Conservation (phyloP, 1,284 basidiomycete genomes). For the Malassezia sp. region DNA sequence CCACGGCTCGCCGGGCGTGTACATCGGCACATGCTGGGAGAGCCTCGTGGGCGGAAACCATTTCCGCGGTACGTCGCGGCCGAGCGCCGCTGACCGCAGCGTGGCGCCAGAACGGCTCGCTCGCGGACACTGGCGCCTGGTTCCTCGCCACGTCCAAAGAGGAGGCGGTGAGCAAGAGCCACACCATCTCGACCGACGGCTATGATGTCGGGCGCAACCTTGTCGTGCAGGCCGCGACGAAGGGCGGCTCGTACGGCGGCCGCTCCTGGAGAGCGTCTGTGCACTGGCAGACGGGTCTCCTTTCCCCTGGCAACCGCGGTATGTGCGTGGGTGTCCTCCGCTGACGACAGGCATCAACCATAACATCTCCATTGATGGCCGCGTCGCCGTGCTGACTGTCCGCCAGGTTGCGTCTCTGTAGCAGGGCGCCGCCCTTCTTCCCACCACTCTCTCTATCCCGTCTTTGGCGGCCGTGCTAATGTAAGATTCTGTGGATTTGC, state of each 20-base stretch:
- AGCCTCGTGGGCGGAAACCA: slow-evolving; percentile 44
- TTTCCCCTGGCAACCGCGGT: slow-evolving; percentile 34
- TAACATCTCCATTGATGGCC: slow-evolving; percentile 40
- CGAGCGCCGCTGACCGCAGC: too few species aligned
- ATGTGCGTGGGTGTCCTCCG: background rate
- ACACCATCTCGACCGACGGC: slow-evolving; percentile 44
- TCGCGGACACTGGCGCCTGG: slow-evolving; percentile 45
- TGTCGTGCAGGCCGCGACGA: slow-evolving; percentile 34
- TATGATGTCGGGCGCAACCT: slow-evolving; percentile 46
- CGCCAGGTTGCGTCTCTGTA: too few species aligned
- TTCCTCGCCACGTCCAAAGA: slow-evolving; percentile 46
- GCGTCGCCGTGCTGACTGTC: slow-evolving; percentile 38
- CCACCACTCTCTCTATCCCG: too few species aligned
- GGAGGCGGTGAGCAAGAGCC: slow-evolving; percentile 36
- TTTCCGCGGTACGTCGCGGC: slow-evolving; percentile 23
- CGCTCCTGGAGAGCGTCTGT: slow-evolving; percentile 38
- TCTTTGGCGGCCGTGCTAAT: too few species aligned
- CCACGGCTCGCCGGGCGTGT: slow-evolving; percentile 39
- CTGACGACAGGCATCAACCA: slow-evolving; percentile 42
- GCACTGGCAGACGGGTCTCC: slow-evolving; percentile 41
- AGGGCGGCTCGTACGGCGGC: slow-evolving; percentile 37
- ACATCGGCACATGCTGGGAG: slow-evolving; percentile 45
- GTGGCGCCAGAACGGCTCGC: slow-evolving; percentile 47
- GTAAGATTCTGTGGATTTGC: too few species aligned
- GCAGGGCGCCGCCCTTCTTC: too few species aligned